These are phyloP conservation scores for Aspergillus eucalypticola DNA, from an alignment of 2,329 filamentous ascomycete species.

Conservation along the genomic window DNA sequence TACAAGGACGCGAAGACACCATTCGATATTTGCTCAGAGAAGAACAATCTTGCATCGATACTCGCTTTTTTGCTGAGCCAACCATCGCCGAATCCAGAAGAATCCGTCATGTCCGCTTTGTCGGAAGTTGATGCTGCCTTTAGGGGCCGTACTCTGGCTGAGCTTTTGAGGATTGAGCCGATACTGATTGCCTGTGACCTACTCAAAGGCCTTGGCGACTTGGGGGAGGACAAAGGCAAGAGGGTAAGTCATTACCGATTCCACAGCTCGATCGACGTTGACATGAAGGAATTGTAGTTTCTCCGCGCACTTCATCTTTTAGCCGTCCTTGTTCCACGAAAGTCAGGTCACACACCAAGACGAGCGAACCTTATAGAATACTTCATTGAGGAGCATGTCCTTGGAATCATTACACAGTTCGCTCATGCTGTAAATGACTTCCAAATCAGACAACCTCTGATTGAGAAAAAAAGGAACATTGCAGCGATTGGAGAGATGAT, in stretches of 20 bases:
- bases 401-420: conserved; percentile 83
- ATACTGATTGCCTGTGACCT: conserved; percentile 77
- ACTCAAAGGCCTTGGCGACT: conserved; percentile 75
- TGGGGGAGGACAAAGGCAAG: conserved; percentile 52
- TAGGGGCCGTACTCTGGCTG: conserved; percentile 63
- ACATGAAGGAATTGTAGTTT: conserved; percentile 30
- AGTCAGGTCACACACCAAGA: conserved; percentile 49
- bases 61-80: conserved; percentile 61
- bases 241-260: conserved; percentile 52
- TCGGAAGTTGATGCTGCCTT: conserved; percentile 70
- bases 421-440: conserved; percentile 75
- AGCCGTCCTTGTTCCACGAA: conserved; percentile 54
- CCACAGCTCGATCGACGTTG: conserved; percentile 4
- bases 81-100: conserved; percentile 65
- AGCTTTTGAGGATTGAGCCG: conserved; percentile 72
- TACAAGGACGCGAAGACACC: conserved; percentile 53
- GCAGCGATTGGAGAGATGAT: conserved; percentile 88
- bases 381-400: conserved; percentile 79
- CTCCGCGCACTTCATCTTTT: conserved; percentile 55
- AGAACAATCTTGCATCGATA: conserved; percentile 60
- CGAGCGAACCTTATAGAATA: conserved; percentile 62
- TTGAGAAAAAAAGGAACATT: conserved; percentile 75
- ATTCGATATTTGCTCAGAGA: conserved; percentile 63
- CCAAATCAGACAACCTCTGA: conserved; percentile 56
- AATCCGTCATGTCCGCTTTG: conserved; percentile 68